Percentiles rank a stretch among this genome's conserved stretches.
Conservation (phyloP, 1,139 yeast genomes). For the Zygosaccharomyces sapae region DNA sequence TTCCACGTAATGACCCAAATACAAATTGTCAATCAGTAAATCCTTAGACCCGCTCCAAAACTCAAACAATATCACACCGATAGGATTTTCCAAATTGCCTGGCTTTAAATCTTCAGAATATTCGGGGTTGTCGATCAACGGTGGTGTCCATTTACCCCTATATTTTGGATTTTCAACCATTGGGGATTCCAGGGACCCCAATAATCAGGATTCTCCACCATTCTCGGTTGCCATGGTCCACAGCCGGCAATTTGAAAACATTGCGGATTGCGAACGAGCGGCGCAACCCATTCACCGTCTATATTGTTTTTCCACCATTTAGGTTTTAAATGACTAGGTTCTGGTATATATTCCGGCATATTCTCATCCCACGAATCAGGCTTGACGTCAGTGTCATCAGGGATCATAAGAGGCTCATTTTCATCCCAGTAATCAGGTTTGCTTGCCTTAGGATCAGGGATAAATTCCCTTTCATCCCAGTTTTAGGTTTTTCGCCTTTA, state of each 20-base stretch:
- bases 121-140: constrained; percentile 61
- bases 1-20: constrained; percentile 71
- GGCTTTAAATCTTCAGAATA: constrained; percentile 59
- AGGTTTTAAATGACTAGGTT: constrained; percentile 63
- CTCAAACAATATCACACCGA: constrained; percentile 85
- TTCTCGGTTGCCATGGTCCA: constrained; percentile 68
- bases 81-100: constrained; percentile 52
- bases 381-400: constrained; percentile 60
- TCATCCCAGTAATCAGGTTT: constrained; percentile 87
- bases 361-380: constrained; percentile 81
- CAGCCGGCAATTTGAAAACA: constrained; percentile 64
- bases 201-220: constrained; percentile 62
- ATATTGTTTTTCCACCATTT: constrained; percentile 82
- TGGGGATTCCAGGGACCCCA: constrained; percentile 79
- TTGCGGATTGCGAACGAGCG: constrained; percentile 64
- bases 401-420: constrained; percentile 52
- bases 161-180: constrained; percentile 66
- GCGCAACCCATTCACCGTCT: constrained; percentile 80
- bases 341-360: constrained; percentile 52
- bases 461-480: constrained; percentile 69
- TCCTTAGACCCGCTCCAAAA: constrained; percentile 82
- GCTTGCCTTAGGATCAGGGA: constrained; percentile 62
- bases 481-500: constrained; percentile 66
- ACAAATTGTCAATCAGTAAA: constrained; percentile 75
- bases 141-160: constrained; percentile 77